phyloP scores from a whole-genome alignment of 768 basidiomycete genomes.

The Pisolithus orientalis region DNA sequence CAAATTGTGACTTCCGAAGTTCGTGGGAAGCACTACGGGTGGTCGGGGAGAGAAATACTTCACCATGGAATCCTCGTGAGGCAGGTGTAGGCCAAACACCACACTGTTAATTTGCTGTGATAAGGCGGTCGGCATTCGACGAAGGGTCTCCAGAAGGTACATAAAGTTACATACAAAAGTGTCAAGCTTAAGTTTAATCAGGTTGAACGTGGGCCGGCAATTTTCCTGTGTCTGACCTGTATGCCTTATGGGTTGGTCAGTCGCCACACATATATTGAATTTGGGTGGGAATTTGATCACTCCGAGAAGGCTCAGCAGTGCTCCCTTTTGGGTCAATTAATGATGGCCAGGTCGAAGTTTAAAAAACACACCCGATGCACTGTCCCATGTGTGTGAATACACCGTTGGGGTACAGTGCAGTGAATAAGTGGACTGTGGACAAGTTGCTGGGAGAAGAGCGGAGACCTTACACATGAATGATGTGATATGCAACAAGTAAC shows the following conservation, averaged over 20 bases:
- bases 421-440: not conserved
- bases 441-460: not conserved
- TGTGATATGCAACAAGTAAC: not conserved
- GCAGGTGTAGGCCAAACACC: not conserved
- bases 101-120: not conserved
- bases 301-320: conserved; percentile 1
- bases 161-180: conserved; percentile 14
- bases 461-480: no score
- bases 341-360: not conserved
- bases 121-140: conserved; percentile 11
- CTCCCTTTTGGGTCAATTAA: conserved; percentile 4
- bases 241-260: not conserved
- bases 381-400: not conserved
- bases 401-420: not conserved
- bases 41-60: no score
- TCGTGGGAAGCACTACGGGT: no score
- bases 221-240: conserved; percentile 3
- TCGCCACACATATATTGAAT: not conserved
- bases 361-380: not conserved
- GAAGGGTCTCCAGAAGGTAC: conserved; percentile 1
- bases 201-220: not conserved
- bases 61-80: no score
- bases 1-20: no score
- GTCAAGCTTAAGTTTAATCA: conserved; percentile 19
- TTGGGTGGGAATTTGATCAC: not conserved